Conservation (phyloP, 139 green algal genomes). For the Dunaliella primolecta region DNA sequence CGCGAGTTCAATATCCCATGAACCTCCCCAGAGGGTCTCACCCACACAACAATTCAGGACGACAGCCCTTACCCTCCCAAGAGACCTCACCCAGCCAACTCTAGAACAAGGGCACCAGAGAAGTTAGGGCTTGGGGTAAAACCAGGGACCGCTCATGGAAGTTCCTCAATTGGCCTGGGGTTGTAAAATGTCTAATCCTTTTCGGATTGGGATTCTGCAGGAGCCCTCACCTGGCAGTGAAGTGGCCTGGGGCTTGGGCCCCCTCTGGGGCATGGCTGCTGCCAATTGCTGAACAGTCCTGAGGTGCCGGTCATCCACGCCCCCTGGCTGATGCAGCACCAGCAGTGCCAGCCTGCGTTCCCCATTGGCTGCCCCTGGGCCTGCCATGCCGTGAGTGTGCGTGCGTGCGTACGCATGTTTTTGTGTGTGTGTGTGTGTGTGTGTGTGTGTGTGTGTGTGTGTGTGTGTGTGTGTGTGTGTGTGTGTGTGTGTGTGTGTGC, state of each 20-base stretch:
- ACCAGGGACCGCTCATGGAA: too few relatives aligned
- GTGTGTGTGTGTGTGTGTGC: conserved; percentile 9
- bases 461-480: conserved; percentile 6
- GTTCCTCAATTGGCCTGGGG: too few relatives aligned
- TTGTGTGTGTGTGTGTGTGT: conserved; percentile 19
- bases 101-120: too few relatives aligned
- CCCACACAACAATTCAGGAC: too few relatives aligned
- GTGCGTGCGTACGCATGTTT: conserved; percentile 10
- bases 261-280: conserved; percentile 14
- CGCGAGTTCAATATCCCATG: too few relatives aligned
- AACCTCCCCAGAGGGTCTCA: too few relatives aligned
- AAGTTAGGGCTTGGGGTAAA: too few relatives aligned
- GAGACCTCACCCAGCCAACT: too few relatives aligned
- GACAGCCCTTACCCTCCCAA: too few relatives aligned
- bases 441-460: conserved; percentile 23
- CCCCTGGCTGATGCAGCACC: conserved; percentile 37
- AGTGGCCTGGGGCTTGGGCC: neutral
- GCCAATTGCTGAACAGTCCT: neutral
- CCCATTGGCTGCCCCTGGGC: neutral
- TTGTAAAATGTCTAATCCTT: too few relatives aligned
- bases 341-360: conserved; percentile 47
- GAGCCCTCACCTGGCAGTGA: neutral
- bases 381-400: neutral
- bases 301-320: conserved; percentile 26
- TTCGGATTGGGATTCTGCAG: too few relatives aligned